Base-by-base conservation (phyloP, 495 filamentous ascomycete genomes). In the Penicillium riverlandense region DNA sequence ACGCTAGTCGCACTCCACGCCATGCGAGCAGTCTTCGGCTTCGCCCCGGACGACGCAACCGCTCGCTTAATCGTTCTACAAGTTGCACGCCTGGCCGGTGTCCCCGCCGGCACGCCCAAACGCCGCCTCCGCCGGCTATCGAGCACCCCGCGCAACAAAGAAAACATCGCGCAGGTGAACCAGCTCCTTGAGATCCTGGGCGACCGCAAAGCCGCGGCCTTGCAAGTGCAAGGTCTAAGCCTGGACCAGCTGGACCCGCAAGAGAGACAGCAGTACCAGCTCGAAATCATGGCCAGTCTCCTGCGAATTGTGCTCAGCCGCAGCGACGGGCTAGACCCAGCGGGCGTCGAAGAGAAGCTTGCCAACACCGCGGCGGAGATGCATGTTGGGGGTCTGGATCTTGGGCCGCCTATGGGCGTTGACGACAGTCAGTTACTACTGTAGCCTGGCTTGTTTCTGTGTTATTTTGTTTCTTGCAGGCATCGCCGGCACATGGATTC, bases 1-100 rank as follows among this genome's bases (percentile, higher is more conserved):
- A 77, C 78, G 15, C 66, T 87, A 11, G 69, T 85, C 13, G 79
- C 82, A 2, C 66, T 82, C 1, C 72, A 76, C 38, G 67, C 73
- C 1, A 65, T 87, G 63, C 65, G 59, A 42, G 55, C 70, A 13
- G 44, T 65, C 1, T 84, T 86, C 48, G 65, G 65, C 14, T 78
- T 78, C 50, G 64, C 62, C 34, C 79, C 79, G 0, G 67, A 70
- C 45, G 59, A 71, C 9, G 52, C 55, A 7, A 82, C 75, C 9
- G 69, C 66, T 12, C 74, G 71, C 14, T 64, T 70, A 43, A 65
- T 82, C 38, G 57, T 75, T 12, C 52, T 78, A 13, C 72, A 77
- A 53, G 53, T 82, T 30, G 65, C 72, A 10, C 68, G 70, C 1
- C 50, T 76, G 30, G 67, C 66, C n/a, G 60, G 57, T 30, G 68